These are phyloP conservation scores for Sungouiella blattae DNA, from an alignment of 805 yeast genomes.

Conservation along the genomic window DNA sequence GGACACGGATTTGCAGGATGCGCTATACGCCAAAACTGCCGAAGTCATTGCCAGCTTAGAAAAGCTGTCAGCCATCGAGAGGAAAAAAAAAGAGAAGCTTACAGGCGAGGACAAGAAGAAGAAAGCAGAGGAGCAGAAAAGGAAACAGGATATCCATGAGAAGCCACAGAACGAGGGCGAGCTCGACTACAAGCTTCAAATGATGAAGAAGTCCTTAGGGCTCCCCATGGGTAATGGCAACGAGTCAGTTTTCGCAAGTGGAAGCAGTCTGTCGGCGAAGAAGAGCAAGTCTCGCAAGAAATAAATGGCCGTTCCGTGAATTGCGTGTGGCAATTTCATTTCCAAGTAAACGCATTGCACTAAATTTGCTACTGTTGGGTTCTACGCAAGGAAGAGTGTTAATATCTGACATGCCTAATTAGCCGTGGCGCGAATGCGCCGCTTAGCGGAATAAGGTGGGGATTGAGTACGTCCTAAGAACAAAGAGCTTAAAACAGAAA, in stretches of 20 bases:
- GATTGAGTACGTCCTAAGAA: too few relatives aligned
- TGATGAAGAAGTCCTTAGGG: constrained; percentile 23
- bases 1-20: constrained; percentile 57
- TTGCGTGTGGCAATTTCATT: too few relatives aligned
- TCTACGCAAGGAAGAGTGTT: too few relatives aligned
- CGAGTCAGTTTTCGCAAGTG: constrained; percentile 22
- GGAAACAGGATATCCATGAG: constrained; percentile 23
- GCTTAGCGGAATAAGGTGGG: too few relatives aligned
- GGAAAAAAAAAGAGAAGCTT: constrained; percentile 41
- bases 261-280: too few relatives aligned
- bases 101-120: constrained; percentile 16
- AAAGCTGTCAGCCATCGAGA: constrained; percentile 63
- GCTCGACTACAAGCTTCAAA: constrained; percentile 30
- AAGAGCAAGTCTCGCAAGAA: too few relatives aligned
- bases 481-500: too few relatives aligned
- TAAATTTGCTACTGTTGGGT: too few relatives aligned
- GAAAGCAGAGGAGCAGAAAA: constrained; percentile 17
- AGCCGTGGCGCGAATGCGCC: too few relatives aligned
- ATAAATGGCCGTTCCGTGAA: too few relatives aligned
- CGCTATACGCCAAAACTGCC: constrained; percentile 60
- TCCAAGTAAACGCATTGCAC: too few relatives aligned
- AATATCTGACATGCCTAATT: too few relatives aligned
- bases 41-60: constrained; percentile 58
- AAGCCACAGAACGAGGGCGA: constrained; percentile 37
- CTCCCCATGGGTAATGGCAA: constrained; percentile 13